Evolutionary conservation across 148 eudicot genomes (phyloP).

Genomic region (Chenopodium suecicum): DNA sequence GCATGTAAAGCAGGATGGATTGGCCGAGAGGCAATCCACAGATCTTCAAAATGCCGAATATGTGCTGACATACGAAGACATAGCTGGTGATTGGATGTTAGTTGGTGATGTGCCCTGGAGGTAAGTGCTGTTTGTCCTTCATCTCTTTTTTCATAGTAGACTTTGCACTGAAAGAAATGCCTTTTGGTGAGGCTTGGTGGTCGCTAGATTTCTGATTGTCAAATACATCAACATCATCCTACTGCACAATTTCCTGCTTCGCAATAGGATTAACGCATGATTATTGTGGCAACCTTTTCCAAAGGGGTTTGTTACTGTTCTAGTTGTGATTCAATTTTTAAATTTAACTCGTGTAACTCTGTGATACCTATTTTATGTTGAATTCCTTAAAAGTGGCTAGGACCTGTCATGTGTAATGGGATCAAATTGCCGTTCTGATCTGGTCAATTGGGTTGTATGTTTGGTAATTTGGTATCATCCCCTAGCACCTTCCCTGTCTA

Average conservation of each 20-base stretch:
- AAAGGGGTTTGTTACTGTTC: neutral
- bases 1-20: conserved; percentile 21
- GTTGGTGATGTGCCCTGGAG: conserved; percentile 44
- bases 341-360: neutral
- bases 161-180: conserved; percentile 20
- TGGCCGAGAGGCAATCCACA: conserved; percentile 19
- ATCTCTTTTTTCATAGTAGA: conserved; percentile 25
- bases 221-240: neutral
- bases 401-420: neutral
- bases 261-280: neutral
- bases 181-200: neutral
- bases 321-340: neutral
- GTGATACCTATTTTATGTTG: neutral
- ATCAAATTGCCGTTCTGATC: neutral
- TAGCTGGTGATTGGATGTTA: conserved; percentile 41
- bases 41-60: conserved; percentile 34
- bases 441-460: neutral
- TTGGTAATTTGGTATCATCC: neutral
- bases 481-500: neutral
- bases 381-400: neutral
- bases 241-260: neutral
- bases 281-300: neutral
- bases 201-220: conserved; percentile 11
- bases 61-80: conserved; percentile 42
- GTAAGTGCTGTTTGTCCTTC: conserved; percentile 28